Conservation (phyloP, 2,329 filamentous ascomycete genomes). For the Xylariales sp. region DNA sequence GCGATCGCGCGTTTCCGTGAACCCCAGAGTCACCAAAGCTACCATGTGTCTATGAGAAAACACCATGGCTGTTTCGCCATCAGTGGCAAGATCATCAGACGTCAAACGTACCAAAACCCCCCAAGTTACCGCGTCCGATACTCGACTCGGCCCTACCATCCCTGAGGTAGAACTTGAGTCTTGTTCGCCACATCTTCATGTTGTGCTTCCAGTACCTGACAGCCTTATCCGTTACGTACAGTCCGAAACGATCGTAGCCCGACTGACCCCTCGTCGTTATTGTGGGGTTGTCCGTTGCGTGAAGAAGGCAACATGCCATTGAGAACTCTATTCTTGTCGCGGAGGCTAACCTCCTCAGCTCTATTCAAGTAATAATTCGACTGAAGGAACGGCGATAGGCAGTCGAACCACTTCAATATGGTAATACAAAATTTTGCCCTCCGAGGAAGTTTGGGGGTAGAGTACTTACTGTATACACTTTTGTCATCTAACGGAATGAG, state of each 20-base stretch:
- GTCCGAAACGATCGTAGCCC: not conserved
- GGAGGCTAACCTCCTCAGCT: no score
- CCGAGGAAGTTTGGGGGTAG: no score
- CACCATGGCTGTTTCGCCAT: not conserved
- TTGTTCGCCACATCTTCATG: slow-evolving; percentile 19
- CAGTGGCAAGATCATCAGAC: slow-evolving; percentile 1
- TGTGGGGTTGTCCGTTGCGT: not conserved
- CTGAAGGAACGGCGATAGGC: no score
- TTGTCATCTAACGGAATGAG: no score
- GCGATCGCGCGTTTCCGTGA: not conserved
- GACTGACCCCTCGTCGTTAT: no score
- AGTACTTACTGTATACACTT: no score
- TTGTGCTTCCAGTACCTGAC: slow-evolving; percentile 11
- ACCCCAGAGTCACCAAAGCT: not conserved
- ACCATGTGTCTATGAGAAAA: not conserved
- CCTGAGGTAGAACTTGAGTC: not conserved
- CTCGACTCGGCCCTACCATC: slow-evolving; percentile 8
- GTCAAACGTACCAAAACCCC: not conserved
- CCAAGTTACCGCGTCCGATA: not conserved
- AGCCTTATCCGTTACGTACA: slow-evolving; percentile 3
- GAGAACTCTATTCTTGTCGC: no score
- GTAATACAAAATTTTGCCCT: no score
- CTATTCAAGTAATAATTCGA: no score
- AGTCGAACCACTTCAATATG: no score
- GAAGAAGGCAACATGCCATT: no score